Evolutionary conservation across 192 early-diverging fungal species (phyloP).

Genomic region (Endogone sp.): DNA sequence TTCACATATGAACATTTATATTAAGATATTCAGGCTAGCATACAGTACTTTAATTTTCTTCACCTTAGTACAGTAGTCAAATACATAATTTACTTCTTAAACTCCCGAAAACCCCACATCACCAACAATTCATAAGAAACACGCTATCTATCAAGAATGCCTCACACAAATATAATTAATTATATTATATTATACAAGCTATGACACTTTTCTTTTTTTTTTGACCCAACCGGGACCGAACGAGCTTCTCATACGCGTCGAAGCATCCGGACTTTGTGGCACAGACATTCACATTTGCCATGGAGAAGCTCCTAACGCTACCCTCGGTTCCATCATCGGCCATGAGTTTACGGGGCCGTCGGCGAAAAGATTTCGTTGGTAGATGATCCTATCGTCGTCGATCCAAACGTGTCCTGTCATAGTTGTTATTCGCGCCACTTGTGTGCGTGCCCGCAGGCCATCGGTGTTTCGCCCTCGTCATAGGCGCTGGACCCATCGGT

Average conservation of each 20-base stretch:
- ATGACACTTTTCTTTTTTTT: too few species aligned
- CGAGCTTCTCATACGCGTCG: conserved; percentile 40
- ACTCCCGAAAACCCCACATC: too few species aligned
- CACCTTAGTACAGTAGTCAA: too few species aligned
- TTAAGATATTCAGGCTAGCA: too few species aligned
- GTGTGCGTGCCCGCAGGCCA: conserved; percentile 30
- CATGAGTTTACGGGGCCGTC: conserved; percentile 49
- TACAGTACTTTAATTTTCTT: too few species aligned
- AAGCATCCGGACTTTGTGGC: conserved; percentile 50
- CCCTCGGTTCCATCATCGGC: conserved; percentile 36
- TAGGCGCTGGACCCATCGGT: conserved; percentile 50
- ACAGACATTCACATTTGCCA: conserved; percentile 52
- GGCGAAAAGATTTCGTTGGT: conserved; percentile 20
- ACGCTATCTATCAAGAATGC: too few species aligned
- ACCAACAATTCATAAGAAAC: too few species aligned
- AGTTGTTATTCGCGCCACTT: conserved; percentile 45
- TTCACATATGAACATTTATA: too few species aligned
- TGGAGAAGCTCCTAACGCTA: conserved; percentile 50
- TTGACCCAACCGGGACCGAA: too few species aligned
- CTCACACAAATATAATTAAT: too few species aligned
- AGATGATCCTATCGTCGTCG: conserved; percentile 41
- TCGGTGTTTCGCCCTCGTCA: conserved; percentile 42
- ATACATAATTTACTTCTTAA: too few species aligned
- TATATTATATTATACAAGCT: too few species aligned
- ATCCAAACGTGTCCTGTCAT: conserved; percentile 46